Conservation (phyloP, 2,329 filamentous ascomycete species). For the Zarea fungicola region DNA sequence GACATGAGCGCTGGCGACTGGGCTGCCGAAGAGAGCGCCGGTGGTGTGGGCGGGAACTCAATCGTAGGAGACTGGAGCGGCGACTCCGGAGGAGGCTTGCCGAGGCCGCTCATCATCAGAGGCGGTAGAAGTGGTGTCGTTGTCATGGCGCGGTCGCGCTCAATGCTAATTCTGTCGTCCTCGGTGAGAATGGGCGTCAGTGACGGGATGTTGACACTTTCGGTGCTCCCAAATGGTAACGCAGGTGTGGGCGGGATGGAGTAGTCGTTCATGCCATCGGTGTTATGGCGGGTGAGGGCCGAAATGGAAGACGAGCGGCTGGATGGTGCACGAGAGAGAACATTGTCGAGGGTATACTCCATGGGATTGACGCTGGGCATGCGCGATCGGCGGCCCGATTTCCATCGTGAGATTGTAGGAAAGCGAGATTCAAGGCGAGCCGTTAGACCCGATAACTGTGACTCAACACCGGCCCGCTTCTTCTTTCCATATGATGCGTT, state of each 20-base stretch:
- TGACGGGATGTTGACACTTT: slow-evolving; percentile 45
- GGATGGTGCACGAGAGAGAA: slow-evolving; percentile 64
- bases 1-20: slow-evolving; percentile 41
- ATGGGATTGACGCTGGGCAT: slow-evolving; percentile 60
- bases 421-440: slow-evolving; percentile 61
- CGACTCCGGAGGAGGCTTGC: slow-evolving; percentile 59
- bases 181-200: slow-evolving; percentile 41
- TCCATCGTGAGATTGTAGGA: slow-evolving; percentile 47
- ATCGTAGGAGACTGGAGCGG: slow-evolving; percentile 83
- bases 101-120: slow-evolving; percentile 58
- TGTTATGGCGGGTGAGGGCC: slow-evolving; percentile 44
- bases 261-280: slow-evolving; percentile 44
- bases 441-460: slow-evolving; percentile 56
- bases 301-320: slow-evolving; percentile 77
- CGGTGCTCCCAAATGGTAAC: slow-evolving; percentile 56
- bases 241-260: slow-evolving; percentile 57
- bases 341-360: slow-evolving; percentile 76
- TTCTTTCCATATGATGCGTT: slow-evolving; percentile 42
- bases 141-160: slow-evolving; percentile 56
- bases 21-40: slow-evolving; percentile 33
- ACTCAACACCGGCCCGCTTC: slow-evolving; percentile 53
- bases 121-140: slow-evolving; percentile 84
- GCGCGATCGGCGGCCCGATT: slow-evolving; percentile 39
- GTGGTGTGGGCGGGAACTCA: slow-evolving; percentile 48
- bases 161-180: slow-evolving; percentile 42